Evolutionary conservation across 768 basidiomycete genomes (phyloP).

Genomic region (Rhizopogon vulgaris): DNA sequence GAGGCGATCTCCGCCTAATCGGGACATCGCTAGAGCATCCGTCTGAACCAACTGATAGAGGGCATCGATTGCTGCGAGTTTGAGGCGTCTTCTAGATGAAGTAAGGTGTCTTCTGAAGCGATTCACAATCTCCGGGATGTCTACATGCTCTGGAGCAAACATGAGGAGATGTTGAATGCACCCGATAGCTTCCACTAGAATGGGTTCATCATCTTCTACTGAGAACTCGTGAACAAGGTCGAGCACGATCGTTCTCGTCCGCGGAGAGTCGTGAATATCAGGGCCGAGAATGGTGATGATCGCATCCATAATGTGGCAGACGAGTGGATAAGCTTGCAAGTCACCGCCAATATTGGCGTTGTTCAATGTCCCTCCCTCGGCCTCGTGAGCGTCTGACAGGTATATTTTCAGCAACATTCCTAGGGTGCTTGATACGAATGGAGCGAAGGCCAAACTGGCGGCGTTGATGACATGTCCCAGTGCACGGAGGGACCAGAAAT

Average conservation of each 20-base stretch:
- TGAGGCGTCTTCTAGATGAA: constrained; percentile 78
- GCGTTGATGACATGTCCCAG: constrained; percentile 84
- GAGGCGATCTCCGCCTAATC: constrained; percentile 86
- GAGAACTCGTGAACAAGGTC: constrained; percentile 84
- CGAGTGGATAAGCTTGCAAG: constrained; percentile 84
- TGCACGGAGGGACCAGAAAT: constrained; percentile 87
- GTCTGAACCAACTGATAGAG: constrained; percentile 96
- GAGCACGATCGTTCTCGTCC: constrained; percentile 74
- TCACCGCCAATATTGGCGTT: constrained; percentile 88
- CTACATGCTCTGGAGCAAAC: constrained; percentile 83
- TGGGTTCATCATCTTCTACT: constrained; percentile 79
- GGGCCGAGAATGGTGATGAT: constrained; percentile 92
- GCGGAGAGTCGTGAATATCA: constrained; percentile 83
- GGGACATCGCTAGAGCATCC: constrained; percentile 87
- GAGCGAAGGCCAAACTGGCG: constrained; percentile 86
- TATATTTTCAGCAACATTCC: constrained; percentile 90
- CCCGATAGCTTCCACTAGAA: constrained; percentile 90
- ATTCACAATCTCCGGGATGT: constrained; percentile 73
- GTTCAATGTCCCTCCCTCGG: constrained; percentile 79
- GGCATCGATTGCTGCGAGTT: constrained; percentile 91
- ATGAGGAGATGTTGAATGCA: constrained; percentile 96
- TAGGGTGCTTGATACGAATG: constrained; percentile 82
- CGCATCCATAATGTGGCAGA: constrained; percentile 89
- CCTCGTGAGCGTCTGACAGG: constrained; percentile 84
- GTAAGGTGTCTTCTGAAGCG: constrained; percentile 75